Evolutionary conservation across 495 filamentous ascomycete species (phyloP).

Genomic region (Paragyromitra xinjiangensis): DNA sequence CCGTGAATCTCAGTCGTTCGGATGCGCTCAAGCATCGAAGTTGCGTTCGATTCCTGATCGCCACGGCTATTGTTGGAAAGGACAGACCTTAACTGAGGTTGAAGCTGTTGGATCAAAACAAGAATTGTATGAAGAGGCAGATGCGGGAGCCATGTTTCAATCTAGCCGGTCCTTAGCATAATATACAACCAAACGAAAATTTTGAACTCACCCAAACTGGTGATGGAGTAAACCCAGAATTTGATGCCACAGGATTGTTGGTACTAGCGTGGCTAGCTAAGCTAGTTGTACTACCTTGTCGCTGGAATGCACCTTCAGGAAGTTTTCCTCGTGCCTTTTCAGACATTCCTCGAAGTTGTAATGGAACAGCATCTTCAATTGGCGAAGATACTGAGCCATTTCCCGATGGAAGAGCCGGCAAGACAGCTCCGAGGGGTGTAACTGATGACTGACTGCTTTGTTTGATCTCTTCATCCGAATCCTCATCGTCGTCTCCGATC

Average conservation of each 20-base stretch:
- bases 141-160: slow-evolving; percentile 92
- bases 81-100: slow-evolving; percentile 54
- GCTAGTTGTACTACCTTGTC: slow-evolving; percentile 91
- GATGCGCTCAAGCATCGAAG: slow-evolving; percentile 49
- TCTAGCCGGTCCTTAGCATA: slow-evolving; percentile 64
- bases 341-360: slow-evolving; percentile 93
- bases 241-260: slow-evolving; percentile 63
- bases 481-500: slow-evolving; percentile 90
- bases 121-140: slow-evolving; percentile 91
- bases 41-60: slow-evolving; percentile 45
- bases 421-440: neutral
- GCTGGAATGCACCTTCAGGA: slow-evolving; percentile 91
- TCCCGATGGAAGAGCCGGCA: slow-evolving; percentile 34
- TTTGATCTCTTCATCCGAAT: slow-evolving; percentile 78
- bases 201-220: slow-evolving; percentile 69
- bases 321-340: slow-evolving; percentile 97
- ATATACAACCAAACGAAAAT: slow-evolving; percentile 25
- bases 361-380: slow-evolving; percentile 82
- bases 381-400: slow-evolving; percentile 74
- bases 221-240: slow-evolving; percentile 75
- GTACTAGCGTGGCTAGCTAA: slow-evolving; percentile 67
- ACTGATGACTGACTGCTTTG: slow-evolving; percentile 55
- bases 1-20: slow-evolving; percentile 64
- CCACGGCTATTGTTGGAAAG: slow-evolving; percentile 45
- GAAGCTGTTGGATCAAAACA: slow-evolving; percentile 74